Base-by-base conservation (phyloP, 2,329 filamentous ascomycete species). In the Fusarium multiceps region DNA sequence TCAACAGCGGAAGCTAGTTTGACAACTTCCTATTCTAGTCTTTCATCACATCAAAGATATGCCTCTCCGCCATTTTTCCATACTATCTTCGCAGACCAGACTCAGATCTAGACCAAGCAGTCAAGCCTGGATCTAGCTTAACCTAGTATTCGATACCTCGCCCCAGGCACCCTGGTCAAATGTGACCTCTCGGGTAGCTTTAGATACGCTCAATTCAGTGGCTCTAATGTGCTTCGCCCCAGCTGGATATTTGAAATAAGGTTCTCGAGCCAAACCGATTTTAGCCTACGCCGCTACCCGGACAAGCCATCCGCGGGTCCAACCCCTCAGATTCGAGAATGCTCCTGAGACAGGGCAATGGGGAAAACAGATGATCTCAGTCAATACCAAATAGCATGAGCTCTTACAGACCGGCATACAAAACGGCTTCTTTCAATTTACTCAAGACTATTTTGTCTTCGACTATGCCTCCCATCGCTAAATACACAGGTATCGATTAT, bases 401-500 rank as follows among this genome's bases (percentile, higher is more conserved):
- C 45, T 32, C 10, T 21, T 25, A 25, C 18, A 41, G 21, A 18
- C 23, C 23, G 11, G 27, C 20, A 40, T 18, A 42, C n/a, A 18
- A 37, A 51, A 59, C 32, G 16, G 21, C 30, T 34, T 59, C 43
- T 28, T 53, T n/a, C 48, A 41, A 28, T 41, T 49, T 47, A 37
- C 37, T 61, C 43, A 27, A 23, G 56, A 57, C 34, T 58, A 49
- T 43, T 53, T 59, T 53, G 50, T 57, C 59, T 61, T 55, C 63
- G 42, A 55, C 55, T 66, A 67, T 64, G 54, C 49, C 55, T 67
- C 55, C 54, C 55, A 48, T 73, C 63, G 50, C 72, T 72, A 58
- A 48, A 54, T 63, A 65, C 63, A 62, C 37, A 54, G 32, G 41
- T 59, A 66, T 56, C 61, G 51, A 61, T 75, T 83, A 92, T 75